Base-by-base conservation (phyloP, 2,329 filamentous ascomycete genomes). In the Talaromyces pinophilus region DNA sequence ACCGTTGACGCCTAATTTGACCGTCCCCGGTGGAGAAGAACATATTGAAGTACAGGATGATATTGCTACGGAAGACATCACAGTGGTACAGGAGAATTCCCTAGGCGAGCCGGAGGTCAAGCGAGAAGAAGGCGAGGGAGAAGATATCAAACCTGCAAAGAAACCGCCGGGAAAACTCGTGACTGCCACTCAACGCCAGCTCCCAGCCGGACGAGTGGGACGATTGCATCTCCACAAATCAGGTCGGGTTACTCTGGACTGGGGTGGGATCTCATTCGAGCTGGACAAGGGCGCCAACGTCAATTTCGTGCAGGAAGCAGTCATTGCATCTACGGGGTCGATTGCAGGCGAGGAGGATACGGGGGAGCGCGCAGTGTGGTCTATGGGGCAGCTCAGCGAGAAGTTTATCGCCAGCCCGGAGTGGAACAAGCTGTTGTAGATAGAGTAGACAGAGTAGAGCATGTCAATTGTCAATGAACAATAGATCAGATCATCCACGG, bases 381-480 rank as follows among this genome's bases (percentile, higher is more conserved):
- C 83, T 2, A 85, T 89, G 79, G 87, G 87, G 8, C 83, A 87
- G 71, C 80, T 89, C n/a, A 86, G 84, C 74, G 86, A 85, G 63
- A 89, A 88, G 76, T 88, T 89, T 72, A 85, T 89, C 1, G 84
- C 88, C 40, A 85, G 82, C 61, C 87, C 87, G 15, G 82, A 89
- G 72, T 88, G 86, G 84, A 80, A 81, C 57, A 80, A 83, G 71
- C 82, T 88, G 63, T 69, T 80, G 61, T 79, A 67, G 35, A 17
- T 52, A 52, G 11, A 50, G 11, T 22, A 48, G 19, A 25, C 2
- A 19, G 2, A 50, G 6, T 50, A 25, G 46, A 54, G 7, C 50
- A 1, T 30, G 50, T 54, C 25, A 30, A 1, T 30, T 30, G 50
- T 54, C 25, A 30, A 52, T 52, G 52, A 35, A 13, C 8, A 35